phyloP scores from a whole-genome alignment of 1,139 yeast genomes.

The Entelexis paramagnoliae region DNA sequence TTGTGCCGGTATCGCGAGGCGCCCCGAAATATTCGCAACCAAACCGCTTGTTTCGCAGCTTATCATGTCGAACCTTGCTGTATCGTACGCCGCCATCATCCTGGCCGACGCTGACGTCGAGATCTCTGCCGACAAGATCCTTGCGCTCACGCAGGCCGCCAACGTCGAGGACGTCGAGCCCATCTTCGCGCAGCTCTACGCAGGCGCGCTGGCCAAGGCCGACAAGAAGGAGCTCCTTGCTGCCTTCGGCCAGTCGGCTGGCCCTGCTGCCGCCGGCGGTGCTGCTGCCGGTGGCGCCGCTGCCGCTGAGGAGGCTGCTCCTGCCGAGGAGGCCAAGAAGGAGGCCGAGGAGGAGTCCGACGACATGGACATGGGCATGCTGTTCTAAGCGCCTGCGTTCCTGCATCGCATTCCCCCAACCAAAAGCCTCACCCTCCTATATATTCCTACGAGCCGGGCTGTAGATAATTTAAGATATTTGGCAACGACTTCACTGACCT shows the following conservation, averaged over 20 bases:
- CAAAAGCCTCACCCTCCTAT: slow-evolving; percentile 3
- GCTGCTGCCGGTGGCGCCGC: slow-evolving; percentile 48
- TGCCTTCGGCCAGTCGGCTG: slow-evolving; percentile 58
- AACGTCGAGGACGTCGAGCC: slow-evolving; percentile 66
- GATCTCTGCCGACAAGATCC: slow-evolving; percentile 80
- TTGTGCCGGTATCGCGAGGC: slow-evolving; percentile 7
- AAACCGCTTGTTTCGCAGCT: slow-evolving; percentile 1
- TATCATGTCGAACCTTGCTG: slow-evolving; percentile 46
- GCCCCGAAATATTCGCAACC: not conserved
- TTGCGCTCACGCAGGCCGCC: slow-evolving; percentile 76
- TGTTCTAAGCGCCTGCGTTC: slow-evolving; percentile 22
- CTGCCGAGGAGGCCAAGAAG: slow-evolving; percentile 23
- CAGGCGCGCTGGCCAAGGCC: slow-evolving; percentile 95
- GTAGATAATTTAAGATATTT: slow-evolving; percentile 12
- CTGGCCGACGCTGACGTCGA: slow-evolving; percentile 92
- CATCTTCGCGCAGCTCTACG: slow-evolving; percentile 86
- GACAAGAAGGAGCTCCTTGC: slow-evolving; percentile 78
- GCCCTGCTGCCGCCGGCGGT: slow-evolving; percentile 52
- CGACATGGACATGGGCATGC: slow-evolving; percentile 26
- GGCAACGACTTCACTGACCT: not conserved
- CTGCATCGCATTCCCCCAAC: not conserved
- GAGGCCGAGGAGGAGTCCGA: slow-evolving; percentile 23
- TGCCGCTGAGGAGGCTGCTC: slow-evolving; percentile 47
- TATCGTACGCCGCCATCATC: slow-evolving; percentile 88
- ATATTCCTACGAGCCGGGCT: slow-evolving; percentile 12